Evolutionary conservation across 768 basidiomycete genomes (phyloP).

Genomic region (Kwoniella dejecticola): DNA sequence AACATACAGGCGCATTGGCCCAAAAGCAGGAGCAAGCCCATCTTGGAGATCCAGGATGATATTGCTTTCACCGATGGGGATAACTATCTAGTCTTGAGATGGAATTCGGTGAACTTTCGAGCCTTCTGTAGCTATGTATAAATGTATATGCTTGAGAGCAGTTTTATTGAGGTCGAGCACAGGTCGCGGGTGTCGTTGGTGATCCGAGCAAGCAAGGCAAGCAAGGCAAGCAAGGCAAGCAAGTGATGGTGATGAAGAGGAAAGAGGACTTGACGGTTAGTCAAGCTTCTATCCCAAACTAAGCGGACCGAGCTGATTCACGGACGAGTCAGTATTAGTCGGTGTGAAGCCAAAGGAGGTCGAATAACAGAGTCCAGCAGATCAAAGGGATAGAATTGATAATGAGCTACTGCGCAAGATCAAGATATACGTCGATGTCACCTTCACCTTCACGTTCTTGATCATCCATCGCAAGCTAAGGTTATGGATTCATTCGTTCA

Average conservation of each 20-base stretch:
- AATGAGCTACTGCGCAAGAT: background rate
- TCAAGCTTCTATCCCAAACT: background rate
- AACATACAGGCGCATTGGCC: slow-evolving; percentile 54
- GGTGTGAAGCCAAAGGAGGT: background rate
- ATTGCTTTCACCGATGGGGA: no score
- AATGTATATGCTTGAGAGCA: no score
- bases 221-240: no score
- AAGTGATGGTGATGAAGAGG: background rate
- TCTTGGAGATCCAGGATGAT: slow-evolving; percentile 17
- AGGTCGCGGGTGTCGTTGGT: no score
- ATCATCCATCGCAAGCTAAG: background rate
- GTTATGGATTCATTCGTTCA: no score
- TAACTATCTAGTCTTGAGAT: no score
- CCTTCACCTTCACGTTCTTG: background rate
- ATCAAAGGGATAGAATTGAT: background rate
- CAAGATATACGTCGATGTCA: background rate
- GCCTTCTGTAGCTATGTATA: no score
- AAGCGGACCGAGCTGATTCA: background rate
- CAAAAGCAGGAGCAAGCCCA: slow-evolving; percentile 52
- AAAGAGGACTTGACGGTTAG: slow-evolving; percentile 10
- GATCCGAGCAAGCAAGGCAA: no score
- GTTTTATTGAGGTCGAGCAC: no score
- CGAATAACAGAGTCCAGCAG: background rate
- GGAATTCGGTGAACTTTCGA: no score
- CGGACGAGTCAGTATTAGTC: background rate